Percentiles rank a stretch among this genome's conserved stretches.
These are phyloP conservation scores for Monosporascus cannonballus DNA, from an alignment of 2,329 filamentous ascomycete genomes.

Conservation along the genomic window DNA sequence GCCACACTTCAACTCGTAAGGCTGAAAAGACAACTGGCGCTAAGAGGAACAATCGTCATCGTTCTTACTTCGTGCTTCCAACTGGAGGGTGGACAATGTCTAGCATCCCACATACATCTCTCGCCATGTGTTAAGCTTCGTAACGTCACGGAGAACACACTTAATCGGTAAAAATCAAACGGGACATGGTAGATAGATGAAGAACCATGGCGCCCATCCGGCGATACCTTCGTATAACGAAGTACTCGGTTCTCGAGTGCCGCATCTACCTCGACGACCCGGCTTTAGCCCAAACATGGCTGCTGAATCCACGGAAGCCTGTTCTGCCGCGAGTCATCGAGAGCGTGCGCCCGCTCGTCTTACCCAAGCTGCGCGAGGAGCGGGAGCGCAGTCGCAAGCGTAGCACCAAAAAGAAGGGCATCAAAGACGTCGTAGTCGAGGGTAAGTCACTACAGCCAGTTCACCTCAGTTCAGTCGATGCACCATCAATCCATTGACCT, in stretches of 20 bases:
- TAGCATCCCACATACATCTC: too few relatives aligned
- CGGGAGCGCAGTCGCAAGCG: conserved; percentile 51
- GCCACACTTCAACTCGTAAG: too few relatives aligned
- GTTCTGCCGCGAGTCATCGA: conserved; percentile 79
- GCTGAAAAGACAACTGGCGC: too few relatives aligned
- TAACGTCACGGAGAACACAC: too few relatives aligned
- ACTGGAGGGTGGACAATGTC: too few relatives aligned
- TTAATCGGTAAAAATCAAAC: background rate
- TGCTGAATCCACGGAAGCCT: conserved; percentile 70
- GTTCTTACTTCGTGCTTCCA: too few relatives aligned
- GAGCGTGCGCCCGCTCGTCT: conserved; percentile 75
- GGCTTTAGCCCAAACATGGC: conserved; percentile 73
- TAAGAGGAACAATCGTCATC: too few relatives aligned
- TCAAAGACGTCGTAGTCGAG: conserved; percentile 82
- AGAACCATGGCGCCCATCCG: conserved; percentile 75
- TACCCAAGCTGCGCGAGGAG: conserved; percentile 86
- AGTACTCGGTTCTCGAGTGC: conserved; percentile 91
- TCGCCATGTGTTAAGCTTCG: too few relatives aligned
- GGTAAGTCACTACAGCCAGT: conserved; percentile 44
- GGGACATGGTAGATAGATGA: conserved; percentile 8
- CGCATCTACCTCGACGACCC: conserved; percentile 95
- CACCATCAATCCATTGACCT: too few relatives aligned
- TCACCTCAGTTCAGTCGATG: too few relatives aligned
- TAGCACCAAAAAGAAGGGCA: conserved; percentile 66
- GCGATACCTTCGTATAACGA: conserved; percentile 85